Conservation (phyloP, 139 green algal genomes). For the Tetraselmis chui region DNA sequence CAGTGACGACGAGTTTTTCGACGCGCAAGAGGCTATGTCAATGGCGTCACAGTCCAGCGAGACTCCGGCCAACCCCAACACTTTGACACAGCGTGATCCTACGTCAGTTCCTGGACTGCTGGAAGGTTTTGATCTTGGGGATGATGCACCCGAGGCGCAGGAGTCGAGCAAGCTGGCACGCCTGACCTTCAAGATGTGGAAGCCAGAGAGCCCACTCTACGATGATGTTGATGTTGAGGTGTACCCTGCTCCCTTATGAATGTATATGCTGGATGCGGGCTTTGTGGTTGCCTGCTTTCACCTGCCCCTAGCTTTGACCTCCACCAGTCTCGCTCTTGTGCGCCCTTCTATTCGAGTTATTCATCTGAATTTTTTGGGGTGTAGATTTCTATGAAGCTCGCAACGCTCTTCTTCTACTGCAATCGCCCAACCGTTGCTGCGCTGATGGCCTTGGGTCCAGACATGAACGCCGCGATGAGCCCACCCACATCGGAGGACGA, state of each 20-base stretch:
- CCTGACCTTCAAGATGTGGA: conserved; percentile 38
- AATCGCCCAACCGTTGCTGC: conserved; percentile 84
- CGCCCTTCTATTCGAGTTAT: too few relatives aligned
- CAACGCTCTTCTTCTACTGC: conserved; percentile 65
- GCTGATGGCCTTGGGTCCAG: conserved; percentile 70
- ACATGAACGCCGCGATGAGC: conserved; percentile 41
- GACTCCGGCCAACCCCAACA: background rate
- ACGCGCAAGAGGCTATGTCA: conserved; percentile 22
- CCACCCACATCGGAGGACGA: background rate
- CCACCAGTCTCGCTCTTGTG: too few relatives aligned
- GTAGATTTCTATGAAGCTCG: conserved; percentile 42
- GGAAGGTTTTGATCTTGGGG: background rate
- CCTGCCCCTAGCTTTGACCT: too few relatives aligned
- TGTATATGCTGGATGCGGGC: too few relatives aligned
- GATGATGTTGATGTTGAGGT: conserved; percentile 55
- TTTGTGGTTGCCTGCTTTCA: too few relatives aligned
- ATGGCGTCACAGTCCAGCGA: background rate
- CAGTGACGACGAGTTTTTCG: conserved; percentile 40
- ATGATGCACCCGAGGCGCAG: background rate
- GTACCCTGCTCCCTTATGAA: too few relatives aligned
- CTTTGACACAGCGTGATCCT: background rate
- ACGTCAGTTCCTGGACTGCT: background rate
- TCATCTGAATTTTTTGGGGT: too few relatives aligned
- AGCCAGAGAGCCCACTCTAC: conserved; percentile 34
- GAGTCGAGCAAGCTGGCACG: conserved; percentile 18